Base-by-base conservation (phyloP, 495 filamentous ascomycete genomes). In the Aspergillus kassunensis region DNA sequence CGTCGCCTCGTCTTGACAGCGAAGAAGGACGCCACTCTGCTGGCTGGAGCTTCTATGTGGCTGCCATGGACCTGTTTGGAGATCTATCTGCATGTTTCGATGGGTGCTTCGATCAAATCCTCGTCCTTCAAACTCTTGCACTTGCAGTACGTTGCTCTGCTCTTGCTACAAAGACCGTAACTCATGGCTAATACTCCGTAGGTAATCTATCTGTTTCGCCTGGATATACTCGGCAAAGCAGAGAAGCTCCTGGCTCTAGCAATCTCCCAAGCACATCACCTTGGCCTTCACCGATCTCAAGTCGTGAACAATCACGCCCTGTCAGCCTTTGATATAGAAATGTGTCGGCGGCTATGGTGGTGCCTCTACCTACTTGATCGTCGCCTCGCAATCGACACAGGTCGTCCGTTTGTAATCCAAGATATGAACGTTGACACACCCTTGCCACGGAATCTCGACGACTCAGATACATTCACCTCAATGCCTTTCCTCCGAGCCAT, bases 141-240 rank as follows among this genome's bases (percentile, higher is more conserved):
- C 44, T 66, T 24, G 61, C 63, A 52, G 60, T 66, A 53, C 15
- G 9, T 6, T 36, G 13, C 23, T 10, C 24, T 33, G 10, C 0
- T 9, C 18, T 21, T 19, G 19, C n/a, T 29, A 20, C n/a, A n/a
- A n/a, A n/a, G n/a, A 33, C 18, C 6, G 19, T 33, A 10, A 4
- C 16, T n/a, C n/a, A n/a, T n/a, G n/a, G n/a, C n/a, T n/a, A 29
- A 6, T 29, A 29, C 27, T 29, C 6, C 27, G 27, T 15, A 66
- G 63, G 54, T 60, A 23, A 37, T 63, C 10, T 66, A 66, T 34
- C 58, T 66, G 20, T 66, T 66, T 20, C 63, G 63, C 9, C 36
- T 66, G 12, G 63, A 66, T 37, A 48, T 60, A 4, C 55, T 59
- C 53, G 58, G 56, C n/a, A 48, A 51, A 13, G 63, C 63, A 1